These are phyloP conservation scores for Naganishia albida DNA, from an alignment of 1,284 basidiomycete species.

Conservation along the genomic window DNA sequence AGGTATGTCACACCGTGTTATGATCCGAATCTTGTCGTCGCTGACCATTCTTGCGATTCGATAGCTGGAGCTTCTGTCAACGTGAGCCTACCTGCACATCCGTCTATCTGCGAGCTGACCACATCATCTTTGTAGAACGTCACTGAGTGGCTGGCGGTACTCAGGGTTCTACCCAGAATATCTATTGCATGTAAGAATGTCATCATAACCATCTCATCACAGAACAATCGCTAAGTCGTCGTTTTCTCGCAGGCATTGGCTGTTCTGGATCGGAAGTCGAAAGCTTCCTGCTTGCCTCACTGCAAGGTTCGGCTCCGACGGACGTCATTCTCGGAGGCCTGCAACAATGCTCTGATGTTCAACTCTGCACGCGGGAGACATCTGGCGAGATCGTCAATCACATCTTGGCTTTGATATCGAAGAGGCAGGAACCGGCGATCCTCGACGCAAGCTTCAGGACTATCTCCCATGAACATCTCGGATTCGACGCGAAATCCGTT, in stretches of 20 bases:
- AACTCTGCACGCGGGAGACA: slow-evolving; percentile 5
- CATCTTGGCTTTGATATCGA: slow-evolving; percentile 22
- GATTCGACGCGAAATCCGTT: slow-evolving; percentile 28
- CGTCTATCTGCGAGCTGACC: too few relatives aligned
- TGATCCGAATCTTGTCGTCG: background rate
- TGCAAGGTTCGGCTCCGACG: background rate
- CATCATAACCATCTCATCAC: background rate
- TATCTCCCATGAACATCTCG: slow-evolving; percentile 19
- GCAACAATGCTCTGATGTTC: slow-evolving; percentile 9
- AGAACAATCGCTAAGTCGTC: background rate
- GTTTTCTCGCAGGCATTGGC: background rate
- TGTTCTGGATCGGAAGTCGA: background rate
- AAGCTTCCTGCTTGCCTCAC: slow-evolving; percentile 1
- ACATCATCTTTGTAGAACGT: background rate
- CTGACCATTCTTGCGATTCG: background rate
- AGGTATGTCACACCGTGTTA: background rate
- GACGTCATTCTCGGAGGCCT: slow-evolving; percentile 19
- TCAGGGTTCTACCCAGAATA: slow-evolving; percentile 24
- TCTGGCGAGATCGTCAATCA: slow-evolving; percentile 28
- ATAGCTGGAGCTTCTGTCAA: slow-evolving; percentile 7
- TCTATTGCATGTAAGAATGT: slow-evolving; percentile 3
- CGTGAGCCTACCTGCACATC: background rate
- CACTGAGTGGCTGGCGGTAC: slow-evolving; percentile 22
- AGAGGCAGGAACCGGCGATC: slow-evolving; percentile 23
- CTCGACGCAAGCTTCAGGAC: slow-evolving; percentile 25